Evolutionary conservation across 306 rosid genomes (phyloP), one percentile per base, ranked within the genome.

Genomic region (Coriaria nepalensis): DNA sequence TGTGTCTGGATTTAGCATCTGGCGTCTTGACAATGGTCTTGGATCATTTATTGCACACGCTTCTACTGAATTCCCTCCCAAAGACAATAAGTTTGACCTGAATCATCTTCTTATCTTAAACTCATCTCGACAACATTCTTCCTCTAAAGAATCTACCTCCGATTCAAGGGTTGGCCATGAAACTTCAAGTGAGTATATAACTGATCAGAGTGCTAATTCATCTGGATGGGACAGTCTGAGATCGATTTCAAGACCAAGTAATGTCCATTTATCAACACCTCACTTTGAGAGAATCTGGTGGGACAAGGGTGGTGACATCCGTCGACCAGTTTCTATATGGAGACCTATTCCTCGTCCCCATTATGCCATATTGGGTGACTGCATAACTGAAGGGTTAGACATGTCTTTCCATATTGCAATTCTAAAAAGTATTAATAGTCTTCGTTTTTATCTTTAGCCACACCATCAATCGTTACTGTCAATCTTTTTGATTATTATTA

Each of bases 211-310:
- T 47, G 59, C 60, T 47, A 76, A 63, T 64, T 61, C 98, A 41
- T 82, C 98, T 57, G 85, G 95, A 48, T 85, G 81, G 94, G 98
- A 82, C 53, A 61, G 71, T 49, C 68, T 81, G 50, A 81, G 84
- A 63, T 81, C 94, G 63, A 71, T 81, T 53, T 79, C 98, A 12
- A 85, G 77, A 72, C 73, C 83, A 77, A 73, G 71, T 64, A 77
- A 59, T 37, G 73, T 72, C 57, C 79, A 74, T 54, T 57, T 73
- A 68, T 82, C 98, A 43, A 85, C 87, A 35, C 96, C 96, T 0
- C 79, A 85, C 72, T 90, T 90, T 43, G 98, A 90, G 74, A 82
- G 94, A 63, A 85, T 90, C 65, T 90, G 95, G 98, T 85, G 98
- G 98, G 95, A 90, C 68, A 90, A 79, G 75, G 96, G 98, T 56